These are phyloP conservation scores for Theobroma cacao DNA, from an alignment of 345 rosid species.

Conservation along the genomic window DNA sequence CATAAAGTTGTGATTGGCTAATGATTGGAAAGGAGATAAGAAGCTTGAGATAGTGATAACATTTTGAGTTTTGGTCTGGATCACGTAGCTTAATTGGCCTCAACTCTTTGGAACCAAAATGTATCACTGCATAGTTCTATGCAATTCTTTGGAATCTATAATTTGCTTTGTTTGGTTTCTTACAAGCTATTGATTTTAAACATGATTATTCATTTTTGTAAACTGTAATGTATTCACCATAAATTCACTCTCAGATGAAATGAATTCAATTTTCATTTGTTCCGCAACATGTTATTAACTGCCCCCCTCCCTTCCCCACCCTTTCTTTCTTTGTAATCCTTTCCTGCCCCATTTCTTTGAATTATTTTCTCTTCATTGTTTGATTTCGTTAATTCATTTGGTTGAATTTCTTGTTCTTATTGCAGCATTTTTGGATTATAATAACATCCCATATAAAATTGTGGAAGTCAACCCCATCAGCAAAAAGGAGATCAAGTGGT, in stretches of 20 bases:
- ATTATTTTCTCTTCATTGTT: not conserved
- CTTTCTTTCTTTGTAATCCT: not conserved
- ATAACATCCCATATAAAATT: constrained; percentile 78
- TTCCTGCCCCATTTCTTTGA: not conserved
- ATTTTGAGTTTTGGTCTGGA: not conserved
- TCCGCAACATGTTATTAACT: not conserved
- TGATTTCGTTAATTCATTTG: not conserved
- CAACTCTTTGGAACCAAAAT: not conserved
- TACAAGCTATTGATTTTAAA: not conserved
- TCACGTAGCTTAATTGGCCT: not conserved
- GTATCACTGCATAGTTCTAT: not conserved
- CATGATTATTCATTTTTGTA: not conserved
- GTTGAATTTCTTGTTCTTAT: not conserved
- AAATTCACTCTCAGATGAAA: not conserved
- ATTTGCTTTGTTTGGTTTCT: not conserved
- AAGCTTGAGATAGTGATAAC: not conserved
- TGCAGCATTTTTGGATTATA: constrained; percentile 88
- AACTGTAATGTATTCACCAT: not conserved
- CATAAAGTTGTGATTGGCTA: not conserved
- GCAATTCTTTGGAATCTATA: not conserved
- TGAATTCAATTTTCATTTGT: not conserved
- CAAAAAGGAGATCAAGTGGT: constrained; percentile 95
- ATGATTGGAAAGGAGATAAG: too few relatives aligned
- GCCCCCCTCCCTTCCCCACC: not conserved
- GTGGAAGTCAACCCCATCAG: constrained; percentile 90